A percentile compares a stretch with the other conserved stretches of the same genome.
phyloP scores from a whole-genome alignment of 1,284 basidiomycete species.

The Xerocomus amazonicus region DNA sequence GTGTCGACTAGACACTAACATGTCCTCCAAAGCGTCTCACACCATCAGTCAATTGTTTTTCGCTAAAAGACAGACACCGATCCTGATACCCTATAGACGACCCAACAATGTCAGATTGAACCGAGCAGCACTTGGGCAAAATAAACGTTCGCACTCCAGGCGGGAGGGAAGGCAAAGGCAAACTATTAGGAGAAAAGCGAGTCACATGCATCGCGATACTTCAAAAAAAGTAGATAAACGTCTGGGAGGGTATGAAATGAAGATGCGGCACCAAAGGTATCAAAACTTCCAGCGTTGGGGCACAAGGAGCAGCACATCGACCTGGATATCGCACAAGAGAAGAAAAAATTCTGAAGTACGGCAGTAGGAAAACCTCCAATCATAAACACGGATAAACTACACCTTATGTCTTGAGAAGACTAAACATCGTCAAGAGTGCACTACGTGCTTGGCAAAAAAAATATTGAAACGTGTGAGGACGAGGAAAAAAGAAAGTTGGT shows the following conservation, averaged over 20 bases:
- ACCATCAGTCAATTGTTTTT: too few species aligned
- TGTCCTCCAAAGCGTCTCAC: too few species aligned
- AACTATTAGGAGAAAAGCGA: neutral
- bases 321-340: constrained; percentile 3
- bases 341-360: neutral
- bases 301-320: neutral
- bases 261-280: constrained; percentile 19
- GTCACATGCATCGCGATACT: neutral
- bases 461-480: neutral
- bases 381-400: constrained; percentile 18
- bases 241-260: constrained; percentile 18
- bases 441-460: neutral
- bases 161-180: constrained; percentile 3
- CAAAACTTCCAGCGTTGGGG: constrained; percentile 13
- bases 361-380: neutral
- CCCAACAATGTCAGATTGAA: neutral
- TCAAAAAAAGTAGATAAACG: neutral
- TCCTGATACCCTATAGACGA: neutral
- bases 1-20: too few species aligned
- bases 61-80: neutral
- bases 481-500: neutral
- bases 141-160: constrained; percentile 19
- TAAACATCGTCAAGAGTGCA: constrained; percentile 1
- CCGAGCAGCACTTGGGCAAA: constrained; percentile 1
- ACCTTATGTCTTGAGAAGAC: neutral